These are phyloP conservation scores for Geranomyces variabilis DNA, from an alignment of 192 early-diverging fungal species.

Conservation along the genomic window DNA sequence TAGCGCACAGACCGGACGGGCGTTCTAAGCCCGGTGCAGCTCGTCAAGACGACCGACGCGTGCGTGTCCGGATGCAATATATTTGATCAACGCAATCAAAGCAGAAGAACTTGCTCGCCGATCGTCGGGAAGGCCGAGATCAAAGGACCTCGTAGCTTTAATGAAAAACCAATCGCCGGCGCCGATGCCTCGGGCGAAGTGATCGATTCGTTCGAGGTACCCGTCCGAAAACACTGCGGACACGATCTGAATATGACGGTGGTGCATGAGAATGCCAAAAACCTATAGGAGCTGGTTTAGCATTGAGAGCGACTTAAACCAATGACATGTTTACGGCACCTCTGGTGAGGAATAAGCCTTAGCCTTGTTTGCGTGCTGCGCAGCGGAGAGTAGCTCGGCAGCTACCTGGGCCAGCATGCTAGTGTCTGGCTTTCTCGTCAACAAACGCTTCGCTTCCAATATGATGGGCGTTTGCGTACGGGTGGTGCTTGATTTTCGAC, in stretches of 20 bases:
- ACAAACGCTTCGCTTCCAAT: no score
- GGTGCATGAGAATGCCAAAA: conserved; percentile 9
- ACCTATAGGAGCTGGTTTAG: not conserved
- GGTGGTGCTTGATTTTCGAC: no score
- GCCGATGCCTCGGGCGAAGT: not conserved
- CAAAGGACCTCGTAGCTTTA: not conserved
- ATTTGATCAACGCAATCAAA: not conserved
- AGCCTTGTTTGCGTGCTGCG: no score
- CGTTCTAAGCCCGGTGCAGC: not conserved
- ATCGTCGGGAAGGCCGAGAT: not conserved
- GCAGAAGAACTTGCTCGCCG: not conserved
- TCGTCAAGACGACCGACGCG: conserved; percentile 1
- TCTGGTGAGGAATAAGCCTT: no score
- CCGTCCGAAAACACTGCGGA: not conserved
- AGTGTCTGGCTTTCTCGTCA: no score
- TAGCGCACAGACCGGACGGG: no score
- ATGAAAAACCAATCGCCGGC: not conserved
- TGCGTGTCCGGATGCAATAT: not conserved
- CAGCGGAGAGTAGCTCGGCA: no score
- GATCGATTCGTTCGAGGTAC: not conserved
- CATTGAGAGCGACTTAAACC: no score
- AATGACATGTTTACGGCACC: no score
- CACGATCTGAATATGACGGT: conserved; percentile 1
- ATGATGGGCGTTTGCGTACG: no score
- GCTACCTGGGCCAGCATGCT: no score